Evolutionary conservation across 2,329 filamentous ascomycete genomes (phyloP), one percentile per base, ranked within the genome.

Genomic region (Chrysoporthe puriensis): DNA sequence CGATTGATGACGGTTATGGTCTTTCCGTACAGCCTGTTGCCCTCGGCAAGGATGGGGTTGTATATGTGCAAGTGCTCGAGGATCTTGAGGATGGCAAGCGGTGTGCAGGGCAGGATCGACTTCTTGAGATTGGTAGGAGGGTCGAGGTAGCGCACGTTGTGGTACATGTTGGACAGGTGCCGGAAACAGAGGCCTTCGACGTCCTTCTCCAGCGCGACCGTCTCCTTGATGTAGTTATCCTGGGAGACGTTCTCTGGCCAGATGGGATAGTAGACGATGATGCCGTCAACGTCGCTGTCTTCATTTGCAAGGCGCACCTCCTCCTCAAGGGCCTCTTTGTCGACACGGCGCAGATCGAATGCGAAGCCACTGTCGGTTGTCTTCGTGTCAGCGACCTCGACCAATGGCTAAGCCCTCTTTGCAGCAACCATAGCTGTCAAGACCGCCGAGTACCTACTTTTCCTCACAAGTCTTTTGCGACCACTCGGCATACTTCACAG

Each of bases 141-240:
- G 80, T 99, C 96, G 66, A 99, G 85, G 83, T 94, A 98, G 72
- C 96, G 93, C 74, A 97, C 88, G 82, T 99, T 99, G 84, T 97
- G 92, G 82, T 98, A 99, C 94, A 99, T 97, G 86, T 99, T 99
- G 87, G 95, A 94, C 76, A 98, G 91, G 82, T 98, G 94, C 77
- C 90, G 90, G 80, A 97, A 95, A 74, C 91, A 93, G 68, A 99
- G 88, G 46, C 96, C 96, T 80, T 99, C 96, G 72, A 99, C 95
- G 76, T 99, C 96, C 81, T 99, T 98, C 79, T 87, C 82, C 56
- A 97, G 86, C 66, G 93, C 90, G 66, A 97, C 94, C 3, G 96
- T 93, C 82, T 97, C 94, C 81, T 98, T 95, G 72, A 99, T 89
- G 79, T 98, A 98, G 79, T 92, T 91, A 80, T 99, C 96, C 79